phyloP scores from a whole-genome alignment of 768 basidiomycete genomes.

The Lepiota venenata region DNA sequence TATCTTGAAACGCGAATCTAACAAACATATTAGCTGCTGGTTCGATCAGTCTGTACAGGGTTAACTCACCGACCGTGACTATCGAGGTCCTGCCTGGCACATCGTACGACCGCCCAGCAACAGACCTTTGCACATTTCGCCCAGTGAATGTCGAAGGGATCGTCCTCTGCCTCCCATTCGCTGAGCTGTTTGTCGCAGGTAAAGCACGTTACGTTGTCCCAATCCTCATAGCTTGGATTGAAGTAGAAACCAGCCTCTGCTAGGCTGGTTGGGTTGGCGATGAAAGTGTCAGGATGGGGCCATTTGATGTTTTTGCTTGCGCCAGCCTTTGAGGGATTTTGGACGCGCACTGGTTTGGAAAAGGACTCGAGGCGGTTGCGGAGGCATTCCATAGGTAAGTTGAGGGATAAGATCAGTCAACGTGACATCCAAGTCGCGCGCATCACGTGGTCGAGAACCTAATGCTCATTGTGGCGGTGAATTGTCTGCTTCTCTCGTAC shows the following conservation, averaged over 20 bases:
- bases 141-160: slow-evolving; percentile 84
- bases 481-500: slow-evolving; percentile 13
- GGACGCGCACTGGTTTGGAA: slow-evolving; percentile 56
- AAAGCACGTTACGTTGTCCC: slow-evolving; percentile 81
- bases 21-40: slow-evolving; percentile 3
- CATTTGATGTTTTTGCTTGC: slow-evolving; percentile 58
- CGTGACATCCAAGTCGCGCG: slow-evolving; percentile 22
- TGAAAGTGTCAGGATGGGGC: slow-evolving; percentile 67
- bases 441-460: slow-evolving; percentile 31
- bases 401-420: slow-evolving; percentile 8
- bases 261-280: slow-evolving; percentile 69
- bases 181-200: slow-evolving; percentile 78
- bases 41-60: neutral
- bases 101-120: slow-evolving; percentile 80
- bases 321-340: slow-evolving; percentile 47
- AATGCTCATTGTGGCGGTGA: no score
- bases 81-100: slow-evolving; percentile 62
- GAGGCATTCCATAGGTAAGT: slow-evolving; percentile 47
- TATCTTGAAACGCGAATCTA: slow-evolving; percentile 60
- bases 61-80: slow-evolving; percentile 48
- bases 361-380: slow-evolving; percentile 68
- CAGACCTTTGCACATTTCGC: slow-evolving; percentile 62
- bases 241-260: slow-evolving; percentile 92
- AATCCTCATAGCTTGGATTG: slow-evolving; percentile 60
- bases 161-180: slow-evolving; percentile 83